phyloP scores from a whole-genome alignment of 2,329 filamentous ascomycete genomes.

The Trichoderma aggressivum region DNA sequence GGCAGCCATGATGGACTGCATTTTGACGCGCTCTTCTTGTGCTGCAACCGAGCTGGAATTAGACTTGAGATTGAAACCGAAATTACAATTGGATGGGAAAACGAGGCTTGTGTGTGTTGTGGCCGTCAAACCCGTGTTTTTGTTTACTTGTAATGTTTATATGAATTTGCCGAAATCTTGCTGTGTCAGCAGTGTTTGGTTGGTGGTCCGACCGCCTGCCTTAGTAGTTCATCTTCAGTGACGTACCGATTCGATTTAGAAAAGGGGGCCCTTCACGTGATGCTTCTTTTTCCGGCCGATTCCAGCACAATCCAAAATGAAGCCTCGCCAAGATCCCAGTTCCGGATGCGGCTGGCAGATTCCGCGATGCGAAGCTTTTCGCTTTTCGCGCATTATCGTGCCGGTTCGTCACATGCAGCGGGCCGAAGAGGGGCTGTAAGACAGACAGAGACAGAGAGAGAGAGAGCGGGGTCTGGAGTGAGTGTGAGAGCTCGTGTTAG shows the following conservation, averaged over 20 bases:
- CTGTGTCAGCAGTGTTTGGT: background rate
- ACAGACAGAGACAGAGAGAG: background rate
- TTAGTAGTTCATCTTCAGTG: background rate
- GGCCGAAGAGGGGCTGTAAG: background rate
- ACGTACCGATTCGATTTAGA: background rate
- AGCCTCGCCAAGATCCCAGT: background rate
- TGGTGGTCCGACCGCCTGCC: background rate
- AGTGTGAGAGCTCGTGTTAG: background rate
- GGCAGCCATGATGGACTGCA: conserved; percentile 13
- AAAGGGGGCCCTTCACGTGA: background rate
- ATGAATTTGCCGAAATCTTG: background rate
- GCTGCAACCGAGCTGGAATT: background rate
- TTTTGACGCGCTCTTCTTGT: background rate
- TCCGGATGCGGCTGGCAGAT: background rate
- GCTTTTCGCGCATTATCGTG: background rate
- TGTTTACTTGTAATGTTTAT: background rate
- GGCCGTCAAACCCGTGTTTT: background rate
- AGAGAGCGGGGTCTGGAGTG: background rate
- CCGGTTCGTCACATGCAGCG: background rate
- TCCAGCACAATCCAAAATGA: background rate
- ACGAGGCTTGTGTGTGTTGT: background rate
- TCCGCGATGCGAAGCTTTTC: background rate
- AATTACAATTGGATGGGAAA: background rate
- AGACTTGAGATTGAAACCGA: background rate
- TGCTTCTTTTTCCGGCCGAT: background rate